These are phyloP conservation scores for Aspergillus floridensis DNA, from an alignment of 2,329 filamentous ascomycete species.

Conservation along the genomic window DNA sequence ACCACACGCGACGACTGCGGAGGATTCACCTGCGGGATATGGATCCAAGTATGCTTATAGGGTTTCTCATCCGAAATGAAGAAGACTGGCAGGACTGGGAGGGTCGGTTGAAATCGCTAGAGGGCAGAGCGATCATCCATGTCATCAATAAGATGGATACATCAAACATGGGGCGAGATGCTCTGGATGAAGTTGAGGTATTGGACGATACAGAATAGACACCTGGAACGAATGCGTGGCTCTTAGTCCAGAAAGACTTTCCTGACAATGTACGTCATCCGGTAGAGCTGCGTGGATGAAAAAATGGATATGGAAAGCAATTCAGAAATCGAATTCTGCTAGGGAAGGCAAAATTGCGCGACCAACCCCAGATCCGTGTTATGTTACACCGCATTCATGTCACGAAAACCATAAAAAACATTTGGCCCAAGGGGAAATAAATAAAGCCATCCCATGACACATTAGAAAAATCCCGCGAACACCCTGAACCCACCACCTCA, in stretches of 20 bases:
- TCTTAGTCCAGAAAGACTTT: not conserved
- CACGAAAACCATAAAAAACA: constrained; percentile 44
- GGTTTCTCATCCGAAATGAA: constrained; percentile 79
- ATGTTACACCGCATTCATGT: constrained; percentile 48
- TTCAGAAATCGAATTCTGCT: constrained; percentile 35
- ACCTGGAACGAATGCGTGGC: too few species aligned
- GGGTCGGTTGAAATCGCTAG: constrained; percentile 67
- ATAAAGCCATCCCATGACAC: constrained; percentile 49
- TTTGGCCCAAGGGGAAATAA: constrained; percentile 39
- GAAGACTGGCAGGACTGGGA: constrained; percentile 85
- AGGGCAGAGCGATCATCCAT: constrained; percentile 82
- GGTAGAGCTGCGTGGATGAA: too few species aligned
- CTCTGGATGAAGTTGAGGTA: constrained; percentile 85
- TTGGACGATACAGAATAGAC: constrained; percentile 63
- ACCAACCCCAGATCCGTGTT: constrained; percentile 41
- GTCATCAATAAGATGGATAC: constrained; percentile 65
- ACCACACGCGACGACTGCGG: constrained; percentile 81
- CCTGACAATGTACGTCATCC: too few species aligned
- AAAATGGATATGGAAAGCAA: constrained; percentile 14
- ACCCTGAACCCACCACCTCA: constrained; percentile 47
- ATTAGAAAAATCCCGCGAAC: constrained; percentile 45
- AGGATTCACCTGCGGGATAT: constrained; percentile 84
- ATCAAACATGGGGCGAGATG: constrained; percentile 60
- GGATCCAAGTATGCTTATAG: constrained; percentile 97
- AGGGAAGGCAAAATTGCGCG: constrained; percentile 29